A percentile compares a stretch with the other conserved stretches of the same genome.
Evolutionary conservation across 345 rosid genomes (phyloP).

Genomic region (Aurinia saxatilis): DNA sequence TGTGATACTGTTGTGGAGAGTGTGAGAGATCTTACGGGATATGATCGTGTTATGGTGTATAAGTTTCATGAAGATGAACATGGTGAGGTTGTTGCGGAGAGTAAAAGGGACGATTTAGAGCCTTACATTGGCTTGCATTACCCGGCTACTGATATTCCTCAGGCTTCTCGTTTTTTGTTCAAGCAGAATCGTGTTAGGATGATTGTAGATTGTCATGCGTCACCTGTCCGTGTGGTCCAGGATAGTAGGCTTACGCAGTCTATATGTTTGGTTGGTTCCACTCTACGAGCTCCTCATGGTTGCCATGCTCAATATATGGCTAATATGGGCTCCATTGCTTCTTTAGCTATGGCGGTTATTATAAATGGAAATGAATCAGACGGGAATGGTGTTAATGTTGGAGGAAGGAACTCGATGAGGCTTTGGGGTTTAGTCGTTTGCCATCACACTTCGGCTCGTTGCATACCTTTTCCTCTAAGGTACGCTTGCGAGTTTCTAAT

Average conservation of each 20-base stretch:
- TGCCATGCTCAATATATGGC: conserved; percentile 97
- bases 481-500: conserved; percentile 97
- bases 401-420: conserved; percentile 65
- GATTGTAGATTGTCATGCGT: conserved; percentile 86
- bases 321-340: conserved; percentile 90
- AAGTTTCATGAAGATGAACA: conserved; percentile 98
- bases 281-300: conserved; percentile 93
- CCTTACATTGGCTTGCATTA: conserved; percentile 92
- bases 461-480: conserved; percentile 86
- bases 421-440: conserved; percentile 99
- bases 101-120: conserved; percentile 68
- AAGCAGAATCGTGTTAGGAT: conserved; percentile 95
- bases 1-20: conserved; percentile 90
- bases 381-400: conserved; percentile 23
- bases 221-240: conserved; percentile 54
- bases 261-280: conserved; percentile 91
- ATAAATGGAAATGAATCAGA: conserved; percentile 86
- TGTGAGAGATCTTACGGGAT: conserved; percentile 86
- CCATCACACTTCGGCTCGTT: conserved; percentile 89
- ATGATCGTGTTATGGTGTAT: conserved; percentile 95
- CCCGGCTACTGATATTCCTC: conserved; percentile 98
- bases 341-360: conserved; percentile 85
- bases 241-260: conserved; percentile 79
- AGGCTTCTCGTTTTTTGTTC: conserved; percentile 89
- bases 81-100: conserved; percentile 98